Evolutionary conservation across 176 grass and related monocot species (phyloP), one percentile per base, ranked within the genome.

Genomic region (Eremochloa ophiuroides): DNA sequence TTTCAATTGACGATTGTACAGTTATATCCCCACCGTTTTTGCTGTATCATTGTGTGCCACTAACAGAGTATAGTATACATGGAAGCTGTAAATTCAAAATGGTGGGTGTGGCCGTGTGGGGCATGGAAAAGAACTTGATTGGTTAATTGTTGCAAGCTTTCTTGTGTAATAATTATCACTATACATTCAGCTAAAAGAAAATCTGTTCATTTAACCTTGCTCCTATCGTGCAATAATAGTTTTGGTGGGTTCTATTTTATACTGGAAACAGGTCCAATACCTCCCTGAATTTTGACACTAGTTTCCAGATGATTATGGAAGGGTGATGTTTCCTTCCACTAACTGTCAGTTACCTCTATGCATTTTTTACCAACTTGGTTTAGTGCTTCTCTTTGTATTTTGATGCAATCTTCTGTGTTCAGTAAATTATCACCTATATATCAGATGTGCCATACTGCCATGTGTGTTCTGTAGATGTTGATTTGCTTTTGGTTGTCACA

Each of bases 221-320:
- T 69, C 22, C 16, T 51, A 12, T 43, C 1, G 44, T 65, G 25
- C 43, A 20, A 48, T 63, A 50, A 71, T 77, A 29, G 20, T 50
- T 50, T 15, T 34, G 27, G 0, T 38, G 46, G 29, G 22, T 20
- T 69, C 10, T 11, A 29, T 22, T 51, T 61, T 65, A 9, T 65
- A 23, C 8, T 73, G 14, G 44, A 47, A 47, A 47, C 44, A 47
- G 44, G 44, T 48, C 7, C 50, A 53, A 53, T 53, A 53, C 50
- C 50, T 53, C 50, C 50, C 50, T 53, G 50, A 53, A 53, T 53
- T 20, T 20, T 53, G 7, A 53, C 29, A 44, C 38, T 33, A 3
- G 43, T 73, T 80, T 40, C 8, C 69, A 28, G 31, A 66, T 29
- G 35, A 83, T 50, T n/a, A 28, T 84, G 48, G 60, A 67, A 74